Conservation (phyloP, 257 asterid species). For the Paraleonurus japonicus region DNA sequence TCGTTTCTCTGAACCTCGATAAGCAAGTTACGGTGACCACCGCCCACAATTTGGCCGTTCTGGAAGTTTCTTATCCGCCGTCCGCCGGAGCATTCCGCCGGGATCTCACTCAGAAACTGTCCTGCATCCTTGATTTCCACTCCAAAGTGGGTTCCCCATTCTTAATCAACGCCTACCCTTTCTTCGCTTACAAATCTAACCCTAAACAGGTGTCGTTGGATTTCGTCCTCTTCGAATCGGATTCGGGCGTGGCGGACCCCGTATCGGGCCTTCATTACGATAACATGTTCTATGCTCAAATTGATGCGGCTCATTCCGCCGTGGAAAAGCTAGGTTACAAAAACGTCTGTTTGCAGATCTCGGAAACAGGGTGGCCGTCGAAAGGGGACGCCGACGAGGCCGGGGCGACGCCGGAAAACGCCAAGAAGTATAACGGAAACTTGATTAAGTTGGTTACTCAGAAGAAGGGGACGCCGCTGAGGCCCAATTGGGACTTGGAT, state of each 20-base stretch:
- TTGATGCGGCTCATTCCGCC: slow-evolving; percentile 80
- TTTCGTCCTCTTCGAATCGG: slow-evolving; percentile 59
- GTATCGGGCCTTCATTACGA: slow-evolving; percentile 59
- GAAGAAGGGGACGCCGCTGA: slow-evolving; percentile 80
- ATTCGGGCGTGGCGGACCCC: slow-evolving; percentile 46
- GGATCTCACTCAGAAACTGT: slow-evolving; percentile 43
- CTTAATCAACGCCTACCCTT: slow-evolving; percentile 77
- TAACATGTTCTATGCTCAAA: slow-evolving; percentile 78
- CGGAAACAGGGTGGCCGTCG: slow-evolving; percentile 96
- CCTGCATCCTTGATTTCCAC: slow-evolving; percentile 63
- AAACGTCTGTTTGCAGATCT: slow-evolving; percentile 70
- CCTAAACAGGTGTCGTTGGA: slow-evolving; percentile 65
- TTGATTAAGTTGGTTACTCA: slow-evolving; percentile 52
- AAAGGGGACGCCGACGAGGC: slow-evolving; percentile 79
- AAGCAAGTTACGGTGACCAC: slow-evolving; percentile 66
- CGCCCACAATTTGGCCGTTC: slow-evolving; percentile 70
- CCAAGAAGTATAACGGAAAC: slow-evolving; percentile 63
- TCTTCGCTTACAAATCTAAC: slow-evolving; percentile 65
- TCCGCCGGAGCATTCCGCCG: slow-evolving; percentile 67
- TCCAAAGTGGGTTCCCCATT: slow-evolving; percentile 62
- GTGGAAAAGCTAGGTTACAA: slow-evolving; percentile 60
- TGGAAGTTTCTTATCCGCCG: slow-evolving; percentile 76
- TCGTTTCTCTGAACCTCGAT: slow-evolving; percentile 53
- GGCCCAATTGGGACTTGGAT: slow-evolving; percentile 60
- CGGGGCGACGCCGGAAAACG: slow-evolving; percentile 77